These are phyloP conservation scores for Aureobasidium subglaciale DNA, from an alignment of 2,329 filamentous ascomycete genomes.

Conservation along the genomic window DNA sequence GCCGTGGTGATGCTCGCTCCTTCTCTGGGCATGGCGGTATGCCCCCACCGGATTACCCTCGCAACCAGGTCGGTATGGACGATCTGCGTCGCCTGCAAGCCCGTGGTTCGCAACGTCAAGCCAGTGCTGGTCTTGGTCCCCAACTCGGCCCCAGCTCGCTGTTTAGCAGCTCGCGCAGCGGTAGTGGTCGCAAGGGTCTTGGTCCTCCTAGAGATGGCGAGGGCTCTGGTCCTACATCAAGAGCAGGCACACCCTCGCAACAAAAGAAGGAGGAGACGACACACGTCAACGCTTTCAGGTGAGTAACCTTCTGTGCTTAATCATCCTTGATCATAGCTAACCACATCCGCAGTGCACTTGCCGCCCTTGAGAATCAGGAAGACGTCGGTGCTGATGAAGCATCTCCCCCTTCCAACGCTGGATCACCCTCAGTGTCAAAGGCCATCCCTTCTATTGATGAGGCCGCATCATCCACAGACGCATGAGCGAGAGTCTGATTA, in stretches of 20 bases:
- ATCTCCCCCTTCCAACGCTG: slow-evolving; percentile 45
- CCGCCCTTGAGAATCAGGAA: slow-evolving; percentile 46
- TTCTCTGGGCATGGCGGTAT: slow-evolving; percentile 65
- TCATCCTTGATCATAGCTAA: slow-evolving; percentile 27
- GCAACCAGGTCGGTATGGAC: slow-evolving; percentile 82
- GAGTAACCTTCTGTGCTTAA: slow-evolving; percentile 35
- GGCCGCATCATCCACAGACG: slow-evolving; percentile 32
- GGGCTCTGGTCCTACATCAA: slow-evolving; percentile 70
- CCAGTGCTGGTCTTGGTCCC: slow-evolving; percentile 51
- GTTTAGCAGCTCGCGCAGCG: slow-evolving; percentile 73
- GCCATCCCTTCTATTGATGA: slow-evolving; percentile 31
- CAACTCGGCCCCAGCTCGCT: slow-evolving; percentile 71
- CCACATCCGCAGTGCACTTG: slow-evolving; percentile 37
- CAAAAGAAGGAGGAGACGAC: slow-evolving; percentile 57
- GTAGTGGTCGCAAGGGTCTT: slow-evolving; percentile 72
- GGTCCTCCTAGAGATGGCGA: slow-evolving; percentile 71
- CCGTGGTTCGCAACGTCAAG: slow-evolving; percentile 57
- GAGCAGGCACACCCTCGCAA: slow-evolving; percentile 72
- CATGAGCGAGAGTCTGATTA: slow-evolving; percentile 17
- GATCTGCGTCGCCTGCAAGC: slow-evolving; percentile 75
- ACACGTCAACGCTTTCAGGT: slow-evolving; percentile 86
- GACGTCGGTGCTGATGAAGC: slow-evolving; percentile 54
- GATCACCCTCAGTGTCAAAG: slow-evolving; percentile 26
- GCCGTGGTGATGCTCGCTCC: slow-evolving; percentile 80
- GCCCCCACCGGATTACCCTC: slow-evolving; percentile 60